phyloP scores from a whole-genome alignment of 2,329 filamentous ascomycete genomes.

The Ophiognomonia clavigignenti-juglandacearum region DNA sequence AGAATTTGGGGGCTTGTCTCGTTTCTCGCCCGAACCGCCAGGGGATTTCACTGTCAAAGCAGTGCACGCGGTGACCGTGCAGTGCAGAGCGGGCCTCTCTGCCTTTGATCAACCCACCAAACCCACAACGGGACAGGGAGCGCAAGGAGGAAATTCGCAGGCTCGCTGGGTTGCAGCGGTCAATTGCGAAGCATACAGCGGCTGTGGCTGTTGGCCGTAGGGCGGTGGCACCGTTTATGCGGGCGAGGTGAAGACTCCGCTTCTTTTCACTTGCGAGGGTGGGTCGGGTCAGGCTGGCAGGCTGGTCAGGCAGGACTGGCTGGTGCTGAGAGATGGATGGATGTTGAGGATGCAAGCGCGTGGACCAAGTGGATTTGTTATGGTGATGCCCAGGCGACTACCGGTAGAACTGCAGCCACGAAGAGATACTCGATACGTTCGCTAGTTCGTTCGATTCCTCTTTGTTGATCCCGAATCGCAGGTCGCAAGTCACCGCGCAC shows the following conservation, averaged over 20 bases:
- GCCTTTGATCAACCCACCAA: too few species aligned
- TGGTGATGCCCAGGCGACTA: too few species aligned
- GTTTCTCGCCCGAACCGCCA: neutral
- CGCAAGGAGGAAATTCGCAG: slow-evolving; percentile 1
- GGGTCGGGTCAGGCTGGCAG: neutral
- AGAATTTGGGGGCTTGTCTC: neutral
- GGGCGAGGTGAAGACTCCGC: neutral
- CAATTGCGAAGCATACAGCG: slow-evolving; percentile 11
- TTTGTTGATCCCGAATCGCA: neutral
- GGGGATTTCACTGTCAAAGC: neutral
- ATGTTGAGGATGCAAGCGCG: too few species aligned
- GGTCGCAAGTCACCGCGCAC: too few species aligned
- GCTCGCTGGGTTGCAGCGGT: slow-evolving; percentile 7
- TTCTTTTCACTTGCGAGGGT: neutral
- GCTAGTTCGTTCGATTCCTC: too few species aligned
- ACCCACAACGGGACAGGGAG: neutral
- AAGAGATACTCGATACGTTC: neutral
- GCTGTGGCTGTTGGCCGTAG: neutral
- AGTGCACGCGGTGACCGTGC: too few species aligned
- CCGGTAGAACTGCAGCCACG: too few species aligned
- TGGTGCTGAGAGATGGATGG: slow-evolving; percentile 7
- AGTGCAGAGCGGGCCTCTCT: neutral
- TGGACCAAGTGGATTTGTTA: too few species aligned
- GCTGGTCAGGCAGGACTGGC: slow-evolving; percentile 1
- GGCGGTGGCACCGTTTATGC: slow-evolving; percentile 3